phyloP scores from a whole-genome alignment of 352 stramenopile genomes.

The Phytopythium vexans region DNA sequence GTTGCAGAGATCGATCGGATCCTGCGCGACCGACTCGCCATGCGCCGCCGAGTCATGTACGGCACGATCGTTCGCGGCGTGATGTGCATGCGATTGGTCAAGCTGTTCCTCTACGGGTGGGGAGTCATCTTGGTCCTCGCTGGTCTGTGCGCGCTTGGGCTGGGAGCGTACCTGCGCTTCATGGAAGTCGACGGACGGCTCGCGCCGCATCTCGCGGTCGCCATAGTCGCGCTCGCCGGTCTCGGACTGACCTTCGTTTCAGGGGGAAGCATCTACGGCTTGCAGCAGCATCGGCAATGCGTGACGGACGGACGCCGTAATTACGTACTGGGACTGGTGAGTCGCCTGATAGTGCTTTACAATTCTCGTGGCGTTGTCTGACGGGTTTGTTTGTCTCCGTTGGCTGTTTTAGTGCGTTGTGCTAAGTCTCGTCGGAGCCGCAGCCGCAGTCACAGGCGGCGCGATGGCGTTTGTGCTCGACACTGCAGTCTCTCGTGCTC shows the following conservation, averaged over 20 bases:
- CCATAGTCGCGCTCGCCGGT: conserved; percentile 45
- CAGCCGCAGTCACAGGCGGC: conserved; percentile 46
- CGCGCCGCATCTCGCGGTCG: conserved; percentile 42
- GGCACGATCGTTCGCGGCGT: conserved; percentile 32
- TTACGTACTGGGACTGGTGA: conserved; percentile 50
- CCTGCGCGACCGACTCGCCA: conserved; percentile 27
- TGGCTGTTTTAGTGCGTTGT: conserved; percentile 35
- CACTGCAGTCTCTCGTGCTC: not conserved
- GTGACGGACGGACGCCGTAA: conserved; percentile 53
- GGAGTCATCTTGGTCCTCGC: conserved; percentile 48
- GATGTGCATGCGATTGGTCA: conserved; percentile 22
- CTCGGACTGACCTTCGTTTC: conserved; percentile 41
- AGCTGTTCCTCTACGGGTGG: conserved; percentile 55
- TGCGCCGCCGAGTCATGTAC: conserved; percentile 27
- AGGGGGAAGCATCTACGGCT: conserved; percentile 37
- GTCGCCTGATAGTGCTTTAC: not conserved
- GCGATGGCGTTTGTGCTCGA: conserved; percentile 43
- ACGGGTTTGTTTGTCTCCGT: not conserved
- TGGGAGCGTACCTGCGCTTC: conserved; percentile 62
- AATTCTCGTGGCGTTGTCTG: not conserved
- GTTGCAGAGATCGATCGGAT: conserved; percentile 18
- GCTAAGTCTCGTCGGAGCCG: conserved; percentile 30
- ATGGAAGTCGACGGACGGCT: conserved; percentile 58
- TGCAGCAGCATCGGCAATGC: conserved; percentile 48
- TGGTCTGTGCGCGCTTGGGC: conserved; percentile 35